A percentile compares a stretch with the other conserved stretches of the same genome.
These are phyloP conservation scores for Oryza meridionalis DNA, from an alignment of 176 grass and related monocot genomes.

Conservation along the genomic window DNA sequence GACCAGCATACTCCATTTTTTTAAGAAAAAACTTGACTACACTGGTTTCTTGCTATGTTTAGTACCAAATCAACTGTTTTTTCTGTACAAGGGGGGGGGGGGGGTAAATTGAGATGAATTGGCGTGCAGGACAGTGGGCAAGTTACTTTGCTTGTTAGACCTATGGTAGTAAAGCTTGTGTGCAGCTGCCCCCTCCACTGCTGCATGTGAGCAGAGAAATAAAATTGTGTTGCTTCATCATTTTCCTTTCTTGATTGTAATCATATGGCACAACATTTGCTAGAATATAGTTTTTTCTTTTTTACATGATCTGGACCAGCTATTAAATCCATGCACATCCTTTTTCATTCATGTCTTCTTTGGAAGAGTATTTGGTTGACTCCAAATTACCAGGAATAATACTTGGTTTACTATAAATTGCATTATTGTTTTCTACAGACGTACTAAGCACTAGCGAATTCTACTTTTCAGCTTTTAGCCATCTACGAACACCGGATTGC, in stretches of 20 bases:
- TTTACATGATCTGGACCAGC: slow-evolving; percentile 6
- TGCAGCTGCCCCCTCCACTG: neutral
- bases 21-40: neutral
- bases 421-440: neutral
- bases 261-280: slow-evolving; percentile 6
- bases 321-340: neutral
- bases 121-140: neutral
- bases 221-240: neutral
- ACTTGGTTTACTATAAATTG: neutral
- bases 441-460: slow-evolving; percentile 13
- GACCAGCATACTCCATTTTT: neutral
- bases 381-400: slow-evolving; percentile 13
- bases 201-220: neutral
- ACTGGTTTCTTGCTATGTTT: neutral
- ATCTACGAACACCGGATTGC: slow-evolving; percentile 92
- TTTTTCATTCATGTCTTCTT: slow-evolving; percentile 8
- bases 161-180: neutral
- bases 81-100: neutral
- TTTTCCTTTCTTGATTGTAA: slow-evolving; percentile 20
- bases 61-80: neutral
- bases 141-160: neutral
- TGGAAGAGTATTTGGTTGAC: neutral
- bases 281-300: neutral
- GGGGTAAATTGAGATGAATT: neutral
- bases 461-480: slow-evolving; percentile 70